Evolutionary conservation across 1,284 basidiomycete genomes (phyloP), one percentile per base, ranked within the genome.

Genomic region (Inonotus obliquus): DNA sequence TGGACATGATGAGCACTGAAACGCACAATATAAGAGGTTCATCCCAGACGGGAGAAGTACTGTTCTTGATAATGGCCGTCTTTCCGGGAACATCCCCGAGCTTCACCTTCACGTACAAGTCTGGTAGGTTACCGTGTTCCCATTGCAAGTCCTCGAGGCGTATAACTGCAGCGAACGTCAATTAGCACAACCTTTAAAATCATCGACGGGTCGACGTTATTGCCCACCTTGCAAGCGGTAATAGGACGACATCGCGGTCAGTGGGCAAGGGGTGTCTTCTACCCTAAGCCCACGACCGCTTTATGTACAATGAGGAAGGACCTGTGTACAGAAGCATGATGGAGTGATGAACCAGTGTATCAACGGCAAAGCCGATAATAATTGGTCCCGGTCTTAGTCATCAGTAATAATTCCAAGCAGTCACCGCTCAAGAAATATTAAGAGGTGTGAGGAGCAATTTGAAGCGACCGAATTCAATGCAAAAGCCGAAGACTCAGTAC

Each of bases 21-120:
- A 21, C 55, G 27, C 17, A 57, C 55, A 23, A 35, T 14, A 25
- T 14, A 1, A 57, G 23, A 7, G 21, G 27, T 25, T 57, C 55
- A 32, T 57, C 7, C 55, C 55, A 57, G 5, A 14, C 21, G 19
- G 55, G 55, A 25, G 41, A 57, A 5, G 41, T 13, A 19, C 41
- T 57, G n/a, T 45, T 57, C 25, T 57, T 57, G 35, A 45, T 19
- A 10, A 6, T 32, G 21, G 27, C 10, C 39, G 55, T 57, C 25
- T 29, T 23, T 11, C 25, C 23, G 29, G 29, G 29, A 4, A 29
- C 23, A 17, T 47, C 35, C 23, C 19, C 45, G n/a, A 57, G n/a
- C 21, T 57, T 32, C 45, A 47, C 55, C n/a, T 57, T 14, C 19
- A 57, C 55, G 25, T 57, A 57, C 10, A 57, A 21, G 27, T 57